phyloP scores from a whole-genome alignment of 2,329 filamentous ascomycete genomes.

The Fusarium miscanthi region DNA sequence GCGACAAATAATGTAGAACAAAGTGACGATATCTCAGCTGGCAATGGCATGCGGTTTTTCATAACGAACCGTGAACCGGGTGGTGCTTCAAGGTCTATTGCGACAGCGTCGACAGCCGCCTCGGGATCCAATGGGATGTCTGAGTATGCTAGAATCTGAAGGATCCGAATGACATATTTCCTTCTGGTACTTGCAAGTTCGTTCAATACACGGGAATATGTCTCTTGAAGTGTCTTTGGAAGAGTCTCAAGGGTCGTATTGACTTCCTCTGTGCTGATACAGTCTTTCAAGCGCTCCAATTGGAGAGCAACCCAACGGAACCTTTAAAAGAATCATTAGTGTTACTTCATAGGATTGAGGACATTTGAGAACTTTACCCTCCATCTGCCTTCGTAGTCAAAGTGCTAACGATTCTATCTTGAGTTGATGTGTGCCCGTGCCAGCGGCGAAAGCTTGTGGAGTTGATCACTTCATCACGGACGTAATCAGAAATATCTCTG shows the following conservation, averaged over 20 bases:
- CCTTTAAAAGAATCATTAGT: fast-evolving
- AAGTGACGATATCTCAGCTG: fast-evolving
- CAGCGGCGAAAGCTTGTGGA: fast-evolving
- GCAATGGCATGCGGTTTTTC: fast-evolving
- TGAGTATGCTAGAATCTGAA: fast-evolving
- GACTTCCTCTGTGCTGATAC: neutral
- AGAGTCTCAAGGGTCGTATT: fast-evolving
- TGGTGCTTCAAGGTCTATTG: fast-evolving
- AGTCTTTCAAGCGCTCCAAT: fast-evolving
- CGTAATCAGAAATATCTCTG: fast-evolving
- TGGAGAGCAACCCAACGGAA: neutral
- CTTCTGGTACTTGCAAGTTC: fast-evolving
- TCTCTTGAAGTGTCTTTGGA: fast-evolving
- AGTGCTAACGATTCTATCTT: fast-evolving
- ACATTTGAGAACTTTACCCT: fast-evolving
- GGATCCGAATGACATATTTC: fast-evolving
- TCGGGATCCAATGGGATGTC: fast-evolving
- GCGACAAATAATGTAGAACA: neutral
- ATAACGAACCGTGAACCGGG: fast-evolving
- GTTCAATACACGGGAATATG: fast-evolving
- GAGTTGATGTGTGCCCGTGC: fast-evolving
- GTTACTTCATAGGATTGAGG: fast-evolving
- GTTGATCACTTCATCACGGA: fast-evolving
- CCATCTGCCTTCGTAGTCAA: fast-evolving
- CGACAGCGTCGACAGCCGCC: fast-evolving